These are phyloP conservation scores for Hydnum rufescens DNA, from an alignment of 768 basidiomycete species.

Conservation along the genomic window DNA sequence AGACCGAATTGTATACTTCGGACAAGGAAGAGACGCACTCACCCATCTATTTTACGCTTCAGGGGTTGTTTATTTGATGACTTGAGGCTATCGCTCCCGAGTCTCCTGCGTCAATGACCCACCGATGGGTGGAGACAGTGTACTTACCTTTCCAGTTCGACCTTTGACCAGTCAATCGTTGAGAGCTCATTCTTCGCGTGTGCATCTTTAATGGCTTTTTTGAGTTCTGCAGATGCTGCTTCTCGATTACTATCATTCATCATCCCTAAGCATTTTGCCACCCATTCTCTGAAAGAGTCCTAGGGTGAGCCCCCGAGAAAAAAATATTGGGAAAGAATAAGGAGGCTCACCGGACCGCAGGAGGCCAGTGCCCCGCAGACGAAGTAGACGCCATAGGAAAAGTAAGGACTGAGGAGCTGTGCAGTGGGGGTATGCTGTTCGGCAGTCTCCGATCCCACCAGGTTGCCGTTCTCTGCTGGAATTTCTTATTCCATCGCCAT, in stretches of 20 bases:
- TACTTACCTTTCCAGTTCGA: conserved; percentile 58
- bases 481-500: conserved; percentile 14
- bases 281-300: conserved; percentile 54
- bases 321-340: neutral
- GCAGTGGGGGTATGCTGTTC: too few relatives aligned
- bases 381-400: neutral
- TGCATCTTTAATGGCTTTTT: conserved; percentile 89
- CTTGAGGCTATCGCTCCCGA: neutral
- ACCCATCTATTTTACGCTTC: neutral
- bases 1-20: neutral
- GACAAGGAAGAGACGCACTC: neutral
- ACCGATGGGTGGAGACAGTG: neutral
- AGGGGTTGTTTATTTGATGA: neutral
- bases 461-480: neutral
- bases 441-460: neutral
- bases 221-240: conserved; percentile 84
- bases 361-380: neutral
- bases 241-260: conserved; percentile 74
- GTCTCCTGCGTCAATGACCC: neutral
- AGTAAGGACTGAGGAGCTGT: too few relatives aligned
- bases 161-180: conserved; percentile 84
- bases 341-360: neutral
- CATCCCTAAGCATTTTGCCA: conserved; percentile 78
- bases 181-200: conserved; percentile 67
- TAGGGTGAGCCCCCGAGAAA: neutral